phyloP scores from a whole-genome alignment of 2,329 filamentous ascomycete species.

The Phyllosticta paracitricarpa region DNA sequence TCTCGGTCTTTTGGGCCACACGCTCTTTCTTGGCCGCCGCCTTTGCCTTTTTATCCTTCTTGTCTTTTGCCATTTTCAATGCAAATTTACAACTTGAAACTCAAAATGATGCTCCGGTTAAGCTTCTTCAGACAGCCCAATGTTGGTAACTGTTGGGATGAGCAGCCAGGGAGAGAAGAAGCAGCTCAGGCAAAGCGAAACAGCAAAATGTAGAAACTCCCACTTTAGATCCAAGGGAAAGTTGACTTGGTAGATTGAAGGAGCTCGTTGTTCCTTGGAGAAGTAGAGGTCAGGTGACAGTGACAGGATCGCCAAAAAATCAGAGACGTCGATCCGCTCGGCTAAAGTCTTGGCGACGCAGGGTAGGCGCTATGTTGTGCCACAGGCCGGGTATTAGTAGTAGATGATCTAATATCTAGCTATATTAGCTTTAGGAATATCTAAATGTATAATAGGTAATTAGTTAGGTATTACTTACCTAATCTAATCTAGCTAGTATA shows the following conservation, averaged over 20 bases:
- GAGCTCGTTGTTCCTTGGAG: neutral
- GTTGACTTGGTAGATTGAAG: neutral
- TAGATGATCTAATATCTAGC: no score
- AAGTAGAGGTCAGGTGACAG: neutral
- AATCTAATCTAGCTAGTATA: no score
- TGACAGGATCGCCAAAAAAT: neutral
- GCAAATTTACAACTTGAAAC: neutral
- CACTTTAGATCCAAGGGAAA: neutral
- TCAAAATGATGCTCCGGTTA: neutral
- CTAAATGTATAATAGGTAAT: no score
- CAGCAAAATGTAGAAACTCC: neutral
- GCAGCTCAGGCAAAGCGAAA: no score
- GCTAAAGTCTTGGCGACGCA: neutral
- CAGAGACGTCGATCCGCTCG: neutral
- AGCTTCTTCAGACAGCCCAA: neutral
- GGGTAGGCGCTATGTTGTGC: no score
- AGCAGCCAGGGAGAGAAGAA: no score
- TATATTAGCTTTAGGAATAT: no score
- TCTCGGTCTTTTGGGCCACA: slow-evolving; percentile 66
- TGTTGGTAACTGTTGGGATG: no score
- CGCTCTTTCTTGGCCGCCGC: slow-evolving; percentile 45
- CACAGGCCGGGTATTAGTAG: no score
- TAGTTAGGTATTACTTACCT: no score
- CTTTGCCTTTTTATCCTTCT: slow-evolving; percentile 41
- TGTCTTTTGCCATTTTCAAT: slow-evolving; percentile 34